A percentile compares a stretch with the other conserved stretches of the same genome.
Evolutionary conservation across 2,329 filamentous ascomycete genomes (phyloP).

Genomic region (Pseudocercospora cruenta): DNA sequence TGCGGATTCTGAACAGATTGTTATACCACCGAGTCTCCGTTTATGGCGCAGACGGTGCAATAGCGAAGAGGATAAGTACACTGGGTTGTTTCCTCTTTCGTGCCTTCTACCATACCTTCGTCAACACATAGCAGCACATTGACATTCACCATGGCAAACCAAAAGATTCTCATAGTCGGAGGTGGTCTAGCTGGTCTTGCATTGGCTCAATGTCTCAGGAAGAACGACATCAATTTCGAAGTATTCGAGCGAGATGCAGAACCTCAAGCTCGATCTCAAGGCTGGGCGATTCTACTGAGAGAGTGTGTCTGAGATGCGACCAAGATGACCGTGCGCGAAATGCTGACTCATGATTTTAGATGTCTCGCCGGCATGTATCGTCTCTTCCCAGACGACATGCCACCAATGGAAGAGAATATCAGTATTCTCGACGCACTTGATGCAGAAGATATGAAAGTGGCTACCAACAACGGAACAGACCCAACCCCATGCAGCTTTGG

Average conservation of each 20-base stretch:
- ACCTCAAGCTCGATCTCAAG: background rate
- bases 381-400: background rate
- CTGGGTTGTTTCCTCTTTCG: background rate
- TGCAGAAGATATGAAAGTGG: background rate
- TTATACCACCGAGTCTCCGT: background rate
- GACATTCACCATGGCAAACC: background rate
- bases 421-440: background rate
- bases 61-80: background rate
- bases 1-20: background rate
- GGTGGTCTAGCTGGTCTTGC: no score
- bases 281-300: background rate
- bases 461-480: background rate
- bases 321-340: background rate
- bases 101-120: background rate
- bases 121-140: background rate
- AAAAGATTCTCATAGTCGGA: background rate
- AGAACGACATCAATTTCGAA: background rate
- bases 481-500: background rate
- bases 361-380: background rate
- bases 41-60: background rate
- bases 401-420: background rate
- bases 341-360: background rate
- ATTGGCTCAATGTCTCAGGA: background rate
- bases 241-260: background rate
- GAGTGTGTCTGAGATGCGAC: no score